phyloP scores from a whole-genome alignment of 352 stramenopile genomes.

The Pythium volutum region DNA sequence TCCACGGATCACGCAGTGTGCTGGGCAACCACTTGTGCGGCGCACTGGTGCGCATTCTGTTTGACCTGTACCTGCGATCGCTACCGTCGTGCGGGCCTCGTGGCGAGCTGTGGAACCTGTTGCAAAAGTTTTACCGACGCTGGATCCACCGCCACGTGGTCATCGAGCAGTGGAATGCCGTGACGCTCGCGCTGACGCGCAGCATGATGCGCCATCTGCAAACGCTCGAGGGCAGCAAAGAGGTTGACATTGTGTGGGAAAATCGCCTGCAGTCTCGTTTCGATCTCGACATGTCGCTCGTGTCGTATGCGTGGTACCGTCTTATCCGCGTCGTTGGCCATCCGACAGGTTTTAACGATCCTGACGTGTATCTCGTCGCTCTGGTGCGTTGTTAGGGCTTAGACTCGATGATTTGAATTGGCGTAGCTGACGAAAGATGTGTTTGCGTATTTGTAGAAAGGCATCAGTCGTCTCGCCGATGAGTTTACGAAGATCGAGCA shows the following conservation, averaged over 20 bases:
- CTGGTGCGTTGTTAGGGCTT: constrained; percentile 47
- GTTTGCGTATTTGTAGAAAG: constrained; percentile 41
- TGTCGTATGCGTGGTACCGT: constrained; percentile 85
- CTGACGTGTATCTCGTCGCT: constrained; percentile 79
- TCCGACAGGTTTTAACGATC: constrained; percentile 74
- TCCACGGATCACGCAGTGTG: constrained; percentile 71
- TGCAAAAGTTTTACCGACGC: constrained; percentile 85
- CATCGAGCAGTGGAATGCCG: constrained; percentile 85
- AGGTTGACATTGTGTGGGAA: constrained; percentile 80
- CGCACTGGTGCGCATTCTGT: constrained; percentile 69
- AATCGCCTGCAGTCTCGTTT: constrained; percentile 63
- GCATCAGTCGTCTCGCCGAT: constrained; percentile 70
- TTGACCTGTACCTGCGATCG: constrained; percentile 78
- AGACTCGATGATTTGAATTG: neutral
- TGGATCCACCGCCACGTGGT: constrained; percentile 86
- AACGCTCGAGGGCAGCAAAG: constrained; percentile 42
- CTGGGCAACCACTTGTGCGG: constrained; percentile 75
- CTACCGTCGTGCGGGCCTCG: constrained; percentile 63
- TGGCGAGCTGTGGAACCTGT: constrained; percentile 69
- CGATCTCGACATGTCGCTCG: constrained; percentile 65
- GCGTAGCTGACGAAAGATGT: neutral
- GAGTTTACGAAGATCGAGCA: constrained; percentile 73
- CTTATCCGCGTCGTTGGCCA: constrained; percentile 81
- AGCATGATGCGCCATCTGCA: constrained; percentile 74
- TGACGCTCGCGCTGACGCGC: constrained; percentile 69